Conservation (phyloP, 2,329 filamentous ascomycete genomes). For the Colletotrichum zoysiae region DNA sequence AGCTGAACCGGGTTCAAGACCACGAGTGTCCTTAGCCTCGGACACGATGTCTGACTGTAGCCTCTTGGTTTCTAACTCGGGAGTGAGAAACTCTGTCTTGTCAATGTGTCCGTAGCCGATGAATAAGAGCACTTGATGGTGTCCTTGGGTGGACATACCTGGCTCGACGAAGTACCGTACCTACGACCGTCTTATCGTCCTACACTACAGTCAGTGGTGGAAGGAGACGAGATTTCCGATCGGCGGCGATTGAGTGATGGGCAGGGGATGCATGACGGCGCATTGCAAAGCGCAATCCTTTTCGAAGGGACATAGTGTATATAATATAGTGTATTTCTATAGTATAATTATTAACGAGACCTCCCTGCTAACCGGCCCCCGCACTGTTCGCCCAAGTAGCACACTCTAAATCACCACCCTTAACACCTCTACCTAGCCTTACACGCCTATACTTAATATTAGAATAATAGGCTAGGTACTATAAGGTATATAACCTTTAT, state of each 20-base stretch:
- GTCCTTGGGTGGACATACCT: neutral
- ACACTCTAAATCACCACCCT: too few species aligned
- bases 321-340: too few species aligned
- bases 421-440: too few species aligned
- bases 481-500: too few species aligned
- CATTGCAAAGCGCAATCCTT: slow-evolving; percentile 37
- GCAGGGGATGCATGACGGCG: slow-evolving; percentile 27
- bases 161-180: slow-evolving; percentile 3
- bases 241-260: neutral
- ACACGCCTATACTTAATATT: too few species aligned
- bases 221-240: slow-evolving; percentile 21
- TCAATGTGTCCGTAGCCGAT: neutral
- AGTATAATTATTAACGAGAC: too few species aligned
- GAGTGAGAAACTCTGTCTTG: neutral
- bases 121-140: neutral
- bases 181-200: neutral
- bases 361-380: too few species aligned
- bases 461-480: too few species aligned
- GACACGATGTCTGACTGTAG: neutral
- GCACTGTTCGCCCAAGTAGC: too few species aligned
- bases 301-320: too few species aligned
- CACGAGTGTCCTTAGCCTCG: neutral
- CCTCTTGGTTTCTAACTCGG: neutral
- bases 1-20: neutral
- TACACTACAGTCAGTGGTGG: neutral